These are phyloP conservation scores for Picocystis sp. DNA, from an alignment of 163 green algal species.

Conservation along the genomic window DNA sequence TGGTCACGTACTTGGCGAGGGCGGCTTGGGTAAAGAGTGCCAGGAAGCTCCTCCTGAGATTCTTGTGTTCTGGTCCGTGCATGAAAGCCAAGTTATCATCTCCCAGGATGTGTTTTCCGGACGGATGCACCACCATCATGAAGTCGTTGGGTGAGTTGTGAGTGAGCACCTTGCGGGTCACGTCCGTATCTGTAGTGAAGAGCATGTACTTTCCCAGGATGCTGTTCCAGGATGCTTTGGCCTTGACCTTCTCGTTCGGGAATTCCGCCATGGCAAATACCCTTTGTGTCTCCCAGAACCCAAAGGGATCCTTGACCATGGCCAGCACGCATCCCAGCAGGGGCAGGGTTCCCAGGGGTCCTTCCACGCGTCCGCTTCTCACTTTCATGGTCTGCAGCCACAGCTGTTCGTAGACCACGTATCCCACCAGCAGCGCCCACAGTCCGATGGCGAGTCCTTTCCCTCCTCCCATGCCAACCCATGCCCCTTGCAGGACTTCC, in stretches of 20 bases:
- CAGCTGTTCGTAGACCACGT: no score
- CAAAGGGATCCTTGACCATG: slow-evolving; percentile 66
- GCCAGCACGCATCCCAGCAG: slow-evolving; percentile 54
- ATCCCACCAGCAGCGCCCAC: no score
- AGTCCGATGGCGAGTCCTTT: no score
- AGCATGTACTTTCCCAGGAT: slow-evolving; percentile 60
- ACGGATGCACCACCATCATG: slow-evolving; percentile 5
- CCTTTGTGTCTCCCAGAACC: slow-evolving; percentile 66
- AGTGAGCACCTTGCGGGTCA: slow-evolving; percentile 12
- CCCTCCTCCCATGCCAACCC: no score
- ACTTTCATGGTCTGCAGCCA: no score
- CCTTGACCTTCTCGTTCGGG: slow-evolving; percentile 17
- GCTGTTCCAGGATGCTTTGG: slow-evolving; percentile 42
- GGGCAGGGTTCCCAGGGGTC: slow-evolving; percentile 13
- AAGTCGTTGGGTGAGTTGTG: slow-evolving; percentile 6
- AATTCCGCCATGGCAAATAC: slow-evolving; percentile 12
- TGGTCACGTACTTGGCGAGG: slow-evolving; percentile 49
- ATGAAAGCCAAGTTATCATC: slow-evolving; percentile 69
- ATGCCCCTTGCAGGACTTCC: no score
- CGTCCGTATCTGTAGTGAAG: slow-evolving; percentile 52
- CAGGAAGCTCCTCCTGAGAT: slow-evolving; percentile 55
- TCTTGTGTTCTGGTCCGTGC: slow-evolving; percentile 51
- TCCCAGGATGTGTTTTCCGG: slow-evolving; percentile 39
- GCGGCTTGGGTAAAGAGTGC: slow-evolving; percentile 70
- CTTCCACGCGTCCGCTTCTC: no score